Percentiles rank a stretch among this genome's conserved stretches.
phyloP scores from a whole-genome alignment of 352 stramenopile genomes.

The Globisporangium barbulae region DNA sequence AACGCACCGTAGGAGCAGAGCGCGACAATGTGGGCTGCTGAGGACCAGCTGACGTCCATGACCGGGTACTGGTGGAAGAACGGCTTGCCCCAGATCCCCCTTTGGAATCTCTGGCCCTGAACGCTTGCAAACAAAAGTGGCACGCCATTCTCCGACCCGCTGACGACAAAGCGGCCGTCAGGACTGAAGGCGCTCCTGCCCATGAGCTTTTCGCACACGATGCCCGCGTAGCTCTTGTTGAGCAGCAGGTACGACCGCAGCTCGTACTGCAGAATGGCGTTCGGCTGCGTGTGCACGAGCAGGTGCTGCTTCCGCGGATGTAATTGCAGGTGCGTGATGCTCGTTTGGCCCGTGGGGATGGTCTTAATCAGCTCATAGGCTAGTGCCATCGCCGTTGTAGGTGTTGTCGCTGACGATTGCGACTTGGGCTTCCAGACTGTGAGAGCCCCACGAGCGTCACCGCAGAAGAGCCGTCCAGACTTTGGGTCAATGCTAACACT shows the following conservation, averaged over 20 bases:
- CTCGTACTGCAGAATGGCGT: constrained; percentile 66
- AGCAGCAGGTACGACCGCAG: constrained; percentile 68
- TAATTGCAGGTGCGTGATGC: constrained; percentile 52
- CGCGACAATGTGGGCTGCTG: constrained; percentile 57
- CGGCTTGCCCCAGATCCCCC: constrained; percentile 44
- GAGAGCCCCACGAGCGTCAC: constrained; percentile 43
- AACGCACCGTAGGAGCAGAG: constrained; percentile 52
- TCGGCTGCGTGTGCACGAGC: constrained; percentile 61
- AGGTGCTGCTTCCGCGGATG: constrained; percentile 67
- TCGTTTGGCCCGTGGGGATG: constrained; percentile 42
- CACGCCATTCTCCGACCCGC: constrained; percentile 59
- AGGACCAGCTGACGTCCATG: constrained; percentile 57
- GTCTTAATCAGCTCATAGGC: constrained; percentile 47
- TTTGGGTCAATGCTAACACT: constrained; percentile 48
- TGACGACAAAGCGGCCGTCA: constrained; percentile 61
- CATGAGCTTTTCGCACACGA: constrained; percentile 43
- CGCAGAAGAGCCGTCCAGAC: constrained; percentile 49
- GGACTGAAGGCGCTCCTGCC: constrained; percentile 56
- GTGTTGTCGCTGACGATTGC: neutral
- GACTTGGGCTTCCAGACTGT: constrained; percentile 35
- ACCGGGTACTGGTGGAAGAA: constrained; percentile 58
- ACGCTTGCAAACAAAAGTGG: constrained; percentile 53
- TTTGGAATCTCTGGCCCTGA: constrained; percentile 39
- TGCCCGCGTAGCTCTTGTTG: constrained; percentile 61
- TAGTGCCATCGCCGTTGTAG: too few relatives aligned